phyloP scores from a whole-genome alignment of 345 rosid species.

The Cardamine occulta region DNA sequence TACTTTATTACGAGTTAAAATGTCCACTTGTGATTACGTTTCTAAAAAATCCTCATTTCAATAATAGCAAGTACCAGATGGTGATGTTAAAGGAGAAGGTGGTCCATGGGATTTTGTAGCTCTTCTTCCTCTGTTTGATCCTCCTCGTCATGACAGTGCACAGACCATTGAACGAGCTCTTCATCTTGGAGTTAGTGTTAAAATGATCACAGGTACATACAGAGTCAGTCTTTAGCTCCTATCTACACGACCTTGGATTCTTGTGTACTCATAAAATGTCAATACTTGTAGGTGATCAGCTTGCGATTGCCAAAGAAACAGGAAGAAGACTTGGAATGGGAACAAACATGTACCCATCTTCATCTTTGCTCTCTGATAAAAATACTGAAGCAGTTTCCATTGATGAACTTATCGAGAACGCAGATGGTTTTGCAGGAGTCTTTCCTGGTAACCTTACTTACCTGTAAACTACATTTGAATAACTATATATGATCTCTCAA shows the following conservation, averaged over 20 bases:
- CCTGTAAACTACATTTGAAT: background rate
- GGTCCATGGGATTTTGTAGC: slow-evolving; percentile 76
- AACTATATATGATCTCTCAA: background rate
- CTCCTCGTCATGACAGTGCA: slow-evolving; percentile 63
- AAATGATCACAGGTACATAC: slow-evolving; percentile 64
- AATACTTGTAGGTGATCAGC: slow-evolving; percentile 56
- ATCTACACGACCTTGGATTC: background rate
- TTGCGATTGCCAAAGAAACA: slow-evolving; percentile 69
- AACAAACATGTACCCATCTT: slow-evolving; percentile 86
- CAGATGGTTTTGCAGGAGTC: slow-evolving; percentile 71
- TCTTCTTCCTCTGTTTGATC: slow-evolving; percentile 75
- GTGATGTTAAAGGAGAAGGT: slow-evolving; percentile 60
- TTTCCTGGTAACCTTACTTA: slow-evolving; percentile 50
- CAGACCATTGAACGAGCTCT: slow-evolving; percentile 66
- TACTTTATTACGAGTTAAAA: background rate
- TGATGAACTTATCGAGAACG: slow-evolving; percentile 53
- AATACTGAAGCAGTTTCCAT: slow-evolving; percentile 44
- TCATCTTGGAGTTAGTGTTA: slow-evolving; percentile 67
- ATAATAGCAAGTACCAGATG: slow-evolving; percentile 56
- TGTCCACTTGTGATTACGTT: background rate
- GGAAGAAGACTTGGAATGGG: slow-evolving; percentile 81
- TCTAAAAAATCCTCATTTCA: background rate
- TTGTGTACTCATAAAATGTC: background rate
- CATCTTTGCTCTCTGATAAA: slow-evolving; percentile 54
- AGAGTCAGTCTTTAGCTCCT: background rate